Base-by-base conservation (phyloP, 148 eudicot species). In the Chenopodium berlandieri region DNA sequence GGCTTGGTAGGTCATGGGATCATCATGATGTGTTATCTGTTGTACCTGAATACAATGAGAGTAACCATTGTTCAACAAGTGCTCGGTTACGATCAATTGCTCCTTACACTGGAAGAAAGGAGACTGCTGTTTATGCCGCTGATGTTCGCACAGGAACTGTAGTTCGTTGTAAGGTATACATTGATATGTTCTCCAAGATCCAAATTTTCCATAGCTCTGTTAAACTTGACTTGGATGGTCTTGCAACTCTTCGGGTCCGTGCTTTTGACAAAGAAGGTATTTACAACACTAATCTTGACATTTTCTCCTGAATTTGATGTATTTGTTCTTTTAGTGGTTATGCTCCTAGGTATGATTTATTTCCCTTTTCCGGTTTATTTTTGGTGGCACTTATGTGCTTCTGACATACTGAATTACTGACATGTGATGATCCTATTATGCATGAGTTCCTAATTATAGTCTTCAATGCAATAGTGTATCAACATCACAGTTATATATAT, bases 151-250 rank as follows among this genome's bases (percentile, higher is more conserved):
- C 98, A 52, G 98, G 98, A 77, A 87, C 85, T 75, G 88, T 94
- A 32, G 87, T 94, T 71, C 94, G 97, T 64, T 91, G 95, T 86
- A 94, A 92, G 84, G 98, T 94, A 84, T 94, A 88, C 78, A 89
- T 94, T 82, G 98, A 94, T 86, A 87, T 89, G 81, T 89, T 94
- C 76, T 87, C 95, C 79, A 91, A 94, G 87, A 90, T 94, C 72
- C 95, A 91, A 84, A 92, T 94, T 77, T 94, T 94, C 84, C 98
- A 94, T 79, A 93, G 86, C 86, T 94, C 98, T 54, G 82, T 93
- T 80, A 94, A 94, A 81, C 97, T 94, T 82, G 98, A 94, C 82
- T 87, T 94, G 68, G 98, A 91, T 75, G 98, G 97, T 81, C 98
- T 94, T 82, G 90, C 95, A 52, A 94, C 97, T 85, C 93, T 94